Evolutionary conservation across 2,329 filamentous ascomycete genomes (phyloP), one percentile per base, ranked within the genome.

Genomic region (Cladosporium oxysporum): DNA sequence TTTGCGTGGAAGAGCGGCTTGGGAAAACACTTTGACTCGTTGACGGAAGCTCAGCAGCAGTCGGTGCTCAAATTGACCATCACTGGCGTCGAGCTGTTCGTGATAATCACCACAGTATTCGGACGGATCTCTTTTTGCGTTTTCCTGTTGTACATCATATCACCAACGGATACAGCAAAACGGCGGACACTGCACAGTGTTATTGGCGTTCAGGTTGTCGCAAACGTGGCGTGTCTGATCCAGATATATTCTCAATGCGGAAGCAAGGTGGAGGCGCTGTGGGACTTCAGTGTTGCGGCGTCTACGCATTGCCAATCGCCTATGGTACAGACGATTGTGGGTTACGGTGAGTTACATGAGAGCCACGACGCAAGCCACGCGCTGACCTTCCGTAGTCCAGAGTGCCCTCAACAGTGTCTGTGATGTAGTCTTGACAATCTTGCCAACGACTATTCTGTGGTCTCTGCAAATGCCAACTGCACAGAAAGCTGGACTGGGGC

Each of bases 51-150:
- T 55, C 50, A 31, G 26, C 50, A 55, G 26, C 50, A 55, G 28
- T 28, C 26, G 26, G 41, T 44, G 12, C 33, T 64, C 29, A 29
- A 28, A n/a, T 23, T 35, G n/a, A 64, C 14, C 64, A 47, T 55
- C 2, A 21, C 29, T 10, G 37, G 66, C 7, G 29, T 50, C 23
- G 57, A 67, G 52, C 58, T 57, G n/a, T 58, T 63, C 12, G 58
- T 49, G 16, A 55, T 66, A 41, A 28, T 66, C 14, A 47, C 58
- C 11, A 47, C 47, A 14, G 55, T 58, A 11, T 66, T 66, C 16
- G 66, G 66, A 11, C 47, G 66, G 16, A 49, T 62, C 12, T 67
- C 66, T 21, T 67, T 67, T 50, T 58, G 63, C n/a, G 55, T 57
- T 28, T 62, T 62, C 23, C 52, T 67, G 18, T 53, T 67, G 21